A percentile compares a stretch with the other conserved stretches of the same genome.
These are phyloP conservation scores for Heritiera fomes DNA, from an alignment of 345 rosid genomes.

Conservation along the genomic window DNA sequence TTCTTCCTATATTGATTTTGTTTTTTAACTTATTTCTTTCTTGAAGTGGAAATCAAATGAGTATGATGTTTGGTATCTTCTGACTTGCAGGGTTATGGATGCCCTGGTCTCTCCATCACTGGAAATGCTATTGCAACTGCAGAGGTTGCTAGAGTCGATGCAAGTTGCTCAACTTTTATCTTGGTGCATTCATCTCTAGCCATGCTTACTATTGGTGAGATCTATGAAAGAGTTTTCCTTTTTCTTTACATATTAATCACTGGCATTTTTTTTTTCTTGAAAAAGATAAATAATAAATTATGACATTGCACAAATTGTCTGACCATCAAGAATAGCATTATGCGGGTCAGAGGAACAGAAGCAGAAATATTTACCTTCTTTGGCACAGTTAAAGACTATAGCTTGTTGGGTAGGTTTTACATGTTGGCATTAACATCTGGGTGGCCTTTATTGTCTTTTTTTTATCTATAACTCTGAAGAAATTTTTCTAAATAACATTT, in stretches of 20 bases:
- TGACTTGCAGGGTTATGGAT: slow-evolving; percentile 77
- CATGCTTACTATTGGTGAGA: slow-evolving; percentile 93
- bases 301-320: slow-evolving; percentile 25
- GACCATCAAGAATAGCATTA: slow-evolving; percentile 55
- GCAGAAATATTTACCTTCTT: slow-evolving; percentile 75
- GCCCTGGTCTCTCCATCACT: slow-evolving; percentile 83
- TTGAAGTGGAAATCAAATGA: background rate
- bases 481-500: background rate
- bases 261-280: slow-evolving; percentile 11
- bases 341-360: slow-evolving; percentile 96
- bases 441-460: slow-evolving; percentile 7
- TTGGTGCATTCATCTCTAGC: slow-evolving; percentile 90
- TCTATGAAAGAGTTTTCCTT: slow-evolving; percentile 13
- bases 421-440: background rate
- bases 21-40: slow-evolving; percentile 3
- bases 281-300: background rate
- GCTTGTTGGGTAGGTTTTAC: slow-evolving; percentile 81
- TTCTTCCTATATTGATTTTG: slow-evolving; percentile 23
- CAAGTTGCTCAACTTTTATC: slow-evolving; percentile 82
- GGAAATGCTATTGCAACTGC: slow-evolving; percentile 71
- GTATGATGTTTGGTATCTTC: slow-evolving; percentile 27
- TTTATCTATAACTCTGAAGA: slow-evolving; percentile 5
- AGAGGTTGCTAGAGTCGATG: slow-evolving; percentile 96
- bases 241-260: background rate
- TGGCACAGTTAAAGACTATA: slow-evolving; percentile 67